Evolutionary conservation across 108 stramenopile species (phyloP).

Genomic region (Pseudonitzschia pungens): DNA sequence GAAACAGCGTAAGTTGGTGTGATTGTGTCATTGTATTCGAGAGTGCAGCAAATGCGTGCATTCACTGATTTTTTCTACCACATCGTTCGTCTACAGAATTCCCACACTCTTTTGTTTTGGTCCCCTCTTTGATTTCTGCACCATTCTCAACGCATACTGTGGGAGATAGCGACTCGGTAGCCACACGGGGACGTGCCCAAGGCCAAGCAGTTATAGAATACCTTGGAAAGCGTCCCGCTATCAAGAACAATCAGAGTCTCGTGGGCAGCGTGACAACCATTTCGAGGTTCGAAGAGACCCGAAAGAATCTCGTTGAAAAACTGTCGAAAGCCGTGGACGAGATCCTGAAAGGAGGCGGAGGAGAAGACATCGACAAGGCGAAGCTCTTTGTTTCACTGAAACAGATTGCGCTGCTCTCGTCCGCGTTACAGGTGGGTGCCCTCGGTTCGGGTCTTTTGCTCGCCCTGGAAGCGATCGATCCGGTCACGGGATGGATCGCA

Average conservation of each 20-base stretch:
- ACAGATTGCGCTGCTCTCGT: slow-evolving; percentile 35
- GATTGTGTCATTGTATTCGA: not conserved
- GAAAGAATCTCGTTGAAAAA: slow-evolving; percentile 47
- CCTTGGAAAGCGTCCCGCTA: slow-evolving; percentile 66
- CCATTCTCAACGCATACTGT: not conserved
- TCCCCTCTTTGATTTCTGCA: not conserved
- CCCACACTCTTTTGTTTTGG: not conserved
- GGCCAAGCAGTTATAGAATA: slow-evolving; percentile 75
- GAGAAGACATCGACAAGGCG: slow-evolving; percentile 17
- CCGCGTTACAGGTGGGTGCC: slow-evolving; percentile 27
- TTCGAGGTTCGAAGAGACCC: slow-evolving; percentile 60
- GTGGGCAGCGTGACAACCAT: slow-evolving; percentile 64
- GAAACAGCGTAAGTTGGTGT: slow-evolving; percentile 41
- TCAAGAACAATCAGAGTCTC: slow-evolving; percentile 46
- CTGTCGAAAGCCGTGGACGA: slow-evolving; percentile 38
- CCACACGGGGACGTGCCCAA: slow-evolving; percentile 63
- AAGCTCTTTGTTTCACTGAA: slow-evolving; percentile 33
- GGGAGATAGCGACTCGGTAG: slow-evolving; percentile 43
- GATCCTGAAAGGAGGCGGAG: slow-evolving; percentile 28
- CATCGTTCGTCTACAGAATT: not conserved
- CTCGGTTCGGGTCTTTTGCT: slow-evolving; percentile 22
- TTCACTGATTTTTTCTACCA: not conserved
- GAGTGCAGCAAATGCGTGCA: not conserved
- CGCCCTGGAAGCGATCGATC: slow-evolving; percentile 29
- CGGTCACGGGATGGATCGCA: slow-evolving; percentile 25